phyloP scores from a whole-genome alignment of 2,329 filamentous ascomycete species.

The Penicillium sp. region DNA sequence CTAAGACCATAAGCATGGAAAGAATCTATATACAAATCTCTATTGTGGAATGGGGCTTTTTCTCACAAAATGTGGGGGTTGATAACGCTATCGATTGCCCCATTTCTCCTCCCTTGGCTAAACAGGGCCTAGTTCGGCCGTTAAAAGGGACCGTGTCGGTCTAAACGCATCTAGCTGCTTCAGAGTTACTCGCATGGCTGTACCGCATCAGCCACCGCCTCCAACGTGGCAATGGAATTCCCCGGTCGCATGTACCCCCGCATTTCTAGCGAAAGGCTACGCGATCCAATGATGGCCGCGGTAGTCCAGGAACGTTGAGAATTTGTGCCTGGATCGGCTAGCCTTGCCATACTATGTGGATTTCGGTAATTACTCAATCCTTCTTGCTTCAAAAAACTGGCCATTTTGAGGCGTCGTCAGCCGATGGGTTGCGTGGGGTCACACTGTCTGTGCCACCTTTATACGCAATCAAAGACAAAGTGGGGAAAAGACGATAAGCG shows the following conservation, averaged over 20 bases:
- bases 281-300: not conserved
- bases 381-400: not conserved
- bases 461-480: not conserved
- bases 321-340: not conserved
- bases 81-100: not conserved
- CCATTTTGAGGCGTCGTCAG: not conserved
- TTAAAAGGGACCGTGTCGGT: not conserved
- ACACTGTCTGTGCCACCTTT: slow-evolving; percentile 5
- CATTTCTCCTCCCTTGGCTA: not conserved
- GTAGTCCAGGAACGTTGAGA: not conserved
- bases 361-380: not conserved
- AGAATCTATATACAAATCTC: not conserved
- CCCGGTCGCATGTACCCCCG: not conserved
- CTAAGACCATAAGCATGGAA: slow-evolving; percentile 3
- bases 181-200: not conserved
- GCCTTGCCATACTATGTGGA: not conserved
- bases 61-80: not conserved
- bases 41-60: not conserved
- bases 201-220: not conserved
- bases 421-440: slow-evolving; percentile 2
- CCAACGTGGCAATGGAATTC: not conserved
- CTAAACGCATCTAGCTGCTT: not conserved
- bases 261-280: not conserved
- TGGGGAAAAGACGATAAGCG: not conserved
- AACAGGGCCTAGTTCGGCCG: not conserved